A percentile compares a stretch with the other conserved stretches of the same genome.
Conservation (phyloP, 805 yeast genomes). For the Monosporozyma yasuniensis region DNA sequence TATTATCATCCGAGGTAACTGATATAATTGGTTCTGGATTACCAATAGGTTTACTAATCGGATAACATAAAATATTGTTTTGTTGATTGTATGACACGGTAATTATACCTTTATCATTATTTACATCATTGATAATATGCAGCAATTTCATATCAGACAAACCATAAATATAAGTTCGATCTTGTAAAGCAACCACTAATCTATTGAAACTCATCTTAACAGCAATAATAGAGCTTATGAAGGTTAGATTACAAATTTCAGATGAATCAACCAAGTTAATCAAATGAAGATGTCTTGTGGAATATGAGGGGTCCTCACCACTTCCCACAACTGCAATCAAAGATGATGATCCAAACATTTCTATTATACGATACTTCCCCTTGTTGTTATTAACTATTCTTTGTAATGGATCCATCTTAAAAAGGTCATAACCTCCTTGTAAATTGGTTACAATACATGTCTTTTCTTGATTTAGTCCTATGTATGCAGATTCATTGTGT, state of each 20-base stretch:
- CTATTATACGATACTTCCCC: constrained; percentile 56
- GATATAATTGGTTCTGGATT: background rate
- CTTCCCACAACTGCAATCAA: constrained; percentile 59
- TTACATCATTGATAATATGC: constrained; percentile 21
- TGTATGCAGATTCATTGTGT: background rate
- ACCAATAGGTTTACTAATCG: constrained; percentile 20
- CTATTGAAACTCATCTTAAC: constrained; percentile 59
- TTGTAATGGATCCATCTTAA: constrained; percentile 58
- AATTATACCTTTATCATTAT: constrained; percentile 45
- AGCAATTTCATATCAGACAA: constrained; percentile 58
- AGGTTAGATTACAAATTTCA: constrained; percentile 59
- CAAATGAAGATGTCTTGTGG: constrained; percentile 75
- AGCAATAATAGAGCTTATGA: constrained; percentile 50
- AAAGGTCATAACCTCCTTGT: constrained; percentile 47
- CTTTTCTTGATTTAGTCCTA: background rate
- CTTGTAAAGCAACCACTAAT: constrained; percentile 49
- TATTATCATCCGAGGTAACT: background rate
- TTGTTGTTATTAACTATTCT: constrained; percentile 37
- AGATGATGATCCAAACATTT: constrained; percentile 66
- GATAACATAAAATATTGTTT: constrained; percentile 56
- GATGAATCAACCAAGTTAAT: constrained; percentile 60
- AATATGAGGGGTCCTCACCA: constrained; percentile 55
- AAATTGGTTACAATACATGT: background rate
- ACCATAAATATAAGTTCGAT: constrained; percentile 64
- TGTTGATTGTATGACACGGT: constrained; percentile 48